Percentiles rank a stretch among this genome's conserved stretches.
These are phyloP conservation scores for Canna indica DNA, from an alignment of 176 grass and related monocot genomes.

Conservation along the genomic window DNA sequence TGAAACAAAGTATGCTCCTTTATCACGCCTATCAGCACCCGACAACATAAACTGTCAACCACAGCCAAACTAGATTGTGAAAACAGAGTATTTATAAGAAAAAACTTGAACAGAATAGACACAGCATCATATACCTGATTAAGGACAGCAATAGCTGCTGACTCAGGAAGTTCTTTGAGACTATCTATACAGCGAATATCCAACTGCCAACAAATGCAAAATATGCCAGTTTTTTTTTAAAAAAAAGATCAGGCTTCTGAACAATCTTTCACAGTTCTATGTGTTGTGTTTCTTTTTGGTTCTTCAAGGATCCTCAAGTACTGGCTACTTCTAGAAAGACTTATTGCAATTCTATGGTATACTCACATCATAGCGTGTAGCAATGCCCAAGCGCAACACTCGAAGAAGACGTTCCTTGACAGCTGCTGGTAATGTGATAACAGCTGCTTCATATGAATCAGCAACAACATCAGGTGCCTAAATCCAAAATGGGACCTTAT, in stretches of 20 bases:
- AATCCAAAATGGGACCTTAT: conserved; percentile 15
- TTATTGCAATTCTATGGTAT: background rate
- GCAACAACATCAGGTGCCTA: conserved; percentile 28
- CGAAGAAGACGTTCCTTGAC: conserved; percentile 55
- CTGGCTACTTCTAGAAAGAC: background rate
- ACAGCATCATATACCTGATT: conserved; percentile 46
- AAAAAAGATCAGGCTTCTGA: background rate
- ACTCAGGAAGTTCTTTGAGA: conserved; percentile 50
- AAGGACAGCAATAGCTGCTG: conserved; percentile 66
- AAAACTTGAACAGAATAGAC: conserved; percentile 12
- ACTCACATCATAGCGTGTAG: conserved; percentile 59
- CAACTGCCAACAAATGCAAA: conserved; percentile 37
- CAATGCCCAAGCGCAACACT: conserved; percentile 61
- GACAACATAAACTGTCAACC: conserved; percentile 75
- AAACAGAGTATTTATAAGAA: conserved; percentile 11
- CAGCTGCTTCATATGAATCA: conserved; percentile 66
- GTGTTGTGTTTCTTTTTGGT: background rate
- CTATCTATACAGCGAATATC: conserved; percentile 46
- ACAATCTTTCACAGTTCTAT: no score
- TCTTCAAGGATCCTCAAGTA: background rate
- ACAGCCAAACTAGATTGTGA: background rate
- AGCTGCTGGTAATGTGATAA: conserved; percentile 51
- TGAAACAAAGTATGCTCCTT: conserved; percentile 68
- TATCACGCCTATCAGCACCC: conserved; percentile 54
- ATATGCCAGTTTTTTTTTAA: background rate